Evolutionary conservation across 1,139 yeast genomes (phyloP), one percentile per base, ranked within the genome.

Genomic region (Yamadazyma membranifaciens): DNA sequence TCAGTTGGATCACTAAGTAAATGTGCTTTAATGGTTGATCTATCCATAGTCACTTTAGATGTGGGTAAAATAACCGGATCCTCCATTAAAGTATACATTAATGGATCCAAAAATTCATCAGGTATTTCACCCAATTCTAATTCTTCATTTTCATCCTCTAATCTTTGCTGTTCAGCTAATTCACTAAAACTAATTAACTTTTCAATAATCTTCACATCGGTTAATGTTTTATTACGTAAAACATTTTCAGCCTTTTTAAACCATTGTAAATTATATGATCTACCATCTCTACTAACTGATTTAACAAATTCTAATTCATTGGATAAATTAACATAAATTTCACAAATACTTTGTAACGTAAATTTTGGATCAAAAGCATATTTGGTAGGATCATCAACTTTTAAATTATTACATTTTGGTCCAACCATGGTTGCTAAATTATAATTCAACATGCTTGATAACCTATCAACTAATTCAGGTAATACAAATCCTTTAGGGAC

Each of bases 381-480:
- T 54, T 83, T 81, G 47, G 84, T 88, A 0, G 98, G 98, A 47
- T 85, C 77, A 45, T 76, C 75, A 22, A 92, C 98, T 60, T 87
- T 88, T 51, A 92, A 75, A 44, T 86, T 89, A 10, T 92, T 79
- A 65, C 96, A 91, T 57, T 86, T 86, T 12, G 98, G 97, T 0
- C 99, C 99, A 16, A 91, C 98, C 64, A 92, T 71, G 9, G 92
- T 88, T 33, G 82, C 87, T 47, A 92, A 69, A 59, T 92, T 92
- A 63, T 91, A 92, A 65, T 92, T 87, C 58, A 92, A 69, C 99
- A 92, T 92, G 36, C 96, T 89, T 0, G 98, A 96, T 46, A 92
- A 69, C 60, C 98, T 76, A 54, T 88, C 96, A 34, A 92, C 96
- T 54, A 92, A 82, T 65, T 94, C 98, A 1, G 88, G 81, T 37